Conservation (phyloP, 2,329 filamentous ascomycete genomes). For the Myriangium duriaei region DNA sequence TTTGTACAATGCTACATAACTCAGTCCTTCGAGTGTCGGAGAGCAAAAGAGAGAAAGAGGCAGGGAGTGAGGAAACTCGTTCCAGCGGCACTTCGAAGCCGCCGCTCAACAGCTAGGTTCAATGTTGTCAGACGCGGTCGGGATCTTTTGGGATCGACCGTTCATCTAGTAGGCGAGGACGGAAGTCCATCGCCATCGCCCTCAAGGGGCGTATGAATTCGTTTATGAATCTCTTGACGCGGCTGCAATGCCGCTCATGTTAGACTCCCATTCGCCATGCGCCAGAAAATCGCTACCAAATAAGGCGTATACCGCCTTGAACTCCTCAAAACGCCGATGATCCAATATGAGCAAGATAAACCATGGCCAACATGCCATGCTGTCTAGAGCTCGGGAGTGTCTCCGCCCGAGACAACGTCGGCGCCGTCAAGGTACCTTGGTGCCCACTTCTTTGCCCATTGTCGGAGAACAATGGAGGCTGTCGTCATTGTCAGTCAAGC, state of each 20-base stretch:
- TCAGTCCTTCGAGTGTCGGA: neutral
- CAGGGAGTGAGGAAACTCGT: neutral
- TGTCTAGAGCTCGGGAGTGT: conserved; percentile 7
- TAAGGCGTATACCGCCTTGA: neutral
- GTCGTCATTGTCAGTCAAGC: conserved; percentile 13
- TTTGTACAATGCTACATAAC: neutral
- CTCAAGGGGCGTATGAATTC: neutral
- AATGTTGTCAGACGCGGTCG: neutral
- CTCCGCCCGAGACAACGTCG: conserved; percentile 11
- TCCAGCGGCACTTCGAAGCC: too few species aligned
- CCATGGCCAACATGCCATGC: neutral
- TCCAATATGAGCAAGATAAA: neutral
- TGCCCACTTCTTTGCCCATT: conserved; percentile 63
- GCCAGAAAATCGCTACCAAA: neutral
- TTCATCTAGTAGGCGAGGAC: neutral
- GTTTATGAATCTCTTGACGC: neutral
- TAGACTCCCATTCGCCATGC: neutral
- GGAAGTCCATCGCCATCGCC: neutral
- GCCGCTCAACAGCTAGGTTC: too few species aligned
- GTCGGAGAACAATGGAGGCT: conserved; percentile 84
- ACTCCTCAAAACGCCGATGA: neutral
- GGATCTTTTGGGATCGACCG: neutral
- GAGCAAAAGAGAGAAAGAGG: neutral
- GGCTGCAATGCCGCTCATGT: too few species aligned
- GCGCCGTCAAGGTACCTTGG: conserved; percentile 21